Conservation (phyloP, 805 yeast genomes). For the Pichia nakasei region DNA sequence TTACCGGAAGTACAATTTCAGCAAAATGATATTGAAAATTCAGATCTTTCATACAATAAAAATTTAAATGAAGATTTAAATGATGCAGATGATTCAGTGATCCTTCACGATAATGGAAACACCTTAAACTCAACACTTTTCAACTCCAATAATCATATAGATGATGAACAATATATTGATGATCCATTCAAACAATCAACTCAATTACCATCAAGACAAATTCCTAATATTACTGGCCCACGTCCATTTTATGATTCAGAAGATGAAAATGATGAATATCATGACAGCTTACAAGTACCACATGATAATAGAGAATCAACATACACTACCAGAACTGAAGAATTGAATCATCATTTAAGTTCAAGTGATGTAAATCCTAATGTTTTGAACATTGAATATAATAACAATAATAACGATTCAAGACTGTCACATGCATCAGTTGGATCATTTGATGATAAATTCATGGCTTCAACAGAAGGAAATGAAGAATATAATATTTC, state of each 20-base stretch:
- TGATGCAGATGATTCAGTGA: too few species aligned
- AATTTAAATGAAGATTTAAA: not conserved
- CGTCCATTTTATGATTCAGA: slow-evolving; percentile 4
- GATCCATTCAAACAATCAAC: slow-evolving; percentile 1
- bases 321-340: not conserved
- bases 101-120: not conserved
- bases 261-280: not conserved
- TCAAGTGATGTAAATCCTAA: not conserved
- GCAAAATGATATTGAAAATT: too few species aligned
- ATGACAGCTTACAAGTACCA: not conserved
- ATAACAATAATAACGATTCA: not conserved
- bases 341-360: not conserved
- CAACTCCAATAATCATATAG: not conserved
- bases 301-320: not conserved
- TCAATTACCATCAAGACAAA: not conserved
- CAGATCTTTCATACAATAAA: not conserved
- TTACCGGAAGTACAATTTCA: not conserved
- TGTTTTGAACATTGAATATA: not conserved
- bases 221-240: slow-evolving; percentile 3
- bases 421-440: slow-evolving; percentile 3
- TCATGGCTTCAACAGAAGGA: slow-evolving; percentile 3
- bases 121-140: too few species aligned
- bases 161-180: not conserved
- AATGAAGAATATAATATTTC: not conserved
- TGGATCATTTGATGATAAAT: slow-evolving; percentile 12